A percentile compares a stretch with the other conserved stretches of the same genome.
Evolutionary conservation across 2,329 filamentous ascomycete genomes (phyloP).

Genomic region (Trichoderma cornu-damae): DNA sequence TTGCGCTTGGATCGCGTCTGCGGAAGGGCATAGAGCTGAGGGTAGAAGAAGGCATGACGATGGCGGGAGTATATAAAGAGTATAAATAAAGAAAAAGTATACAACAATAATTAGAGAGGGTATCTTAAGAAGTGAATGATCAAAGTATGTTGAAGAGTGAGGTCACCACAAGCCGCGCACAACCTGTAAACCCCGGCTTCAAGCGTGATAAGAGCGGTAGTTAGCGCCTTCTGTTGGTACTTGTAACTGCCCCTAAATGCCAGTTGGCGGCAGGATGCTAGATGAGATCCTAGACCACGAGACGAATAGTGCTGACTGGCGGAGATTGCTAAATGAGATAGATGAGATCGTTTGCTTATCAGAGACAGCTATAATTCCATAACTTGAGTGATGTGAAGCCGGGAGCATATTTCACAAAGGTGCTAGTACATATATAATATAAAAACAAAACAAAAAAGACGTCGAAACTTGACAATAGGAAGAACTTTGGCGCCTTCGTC

Average conservation of each 20-base stretch:
- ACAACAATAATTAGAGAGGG: not conserved
- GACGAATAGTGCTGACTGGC: conserved; percentile 14
- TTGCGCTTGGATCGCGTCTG: conserved; percentile 14
- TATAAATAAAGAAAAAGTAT: not conserved
- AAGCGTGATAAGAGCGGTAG: not conserved
- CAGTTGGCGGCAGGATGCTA: not conserved
- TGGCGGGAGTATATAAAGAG: not conserved
- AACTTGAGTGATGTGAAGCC: conserved; percentile 2
- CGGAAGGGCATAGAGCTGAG: conserved; percentile 10
- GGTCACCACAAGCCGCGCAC: not conserved
- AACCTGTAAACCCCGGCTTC: not conserved
- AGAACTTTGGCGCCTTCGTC: not conserved
- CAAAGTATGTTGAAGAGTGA: not conserved
- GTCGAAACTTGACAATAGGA: not conserved
- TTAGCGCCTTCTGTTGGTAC: not conserved
- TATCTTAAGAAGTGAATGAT: not conserved
- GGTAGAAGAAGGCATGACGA: conserved; percentile 4
- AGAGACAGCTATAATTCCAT: not conserved
- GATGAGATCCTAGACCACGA: conserved; percentile 3
- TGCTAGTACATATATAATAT: conserved; percentile 1
- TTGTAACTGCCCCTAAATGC: not conserved
- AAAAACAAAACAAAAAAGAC: not conserved
- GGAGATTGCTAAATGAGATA: conserved; percentile 10
- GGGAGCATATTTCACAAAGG: not conserved
- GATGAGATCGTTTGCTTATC: conserved; percentile 3